Percentiles rank a stretch among this genome's conserved stretches.
Evolutionary conservation across 805 yeast genomes (phyloP).

Genomic region (Wickerhamiella australiensis): DNA sequence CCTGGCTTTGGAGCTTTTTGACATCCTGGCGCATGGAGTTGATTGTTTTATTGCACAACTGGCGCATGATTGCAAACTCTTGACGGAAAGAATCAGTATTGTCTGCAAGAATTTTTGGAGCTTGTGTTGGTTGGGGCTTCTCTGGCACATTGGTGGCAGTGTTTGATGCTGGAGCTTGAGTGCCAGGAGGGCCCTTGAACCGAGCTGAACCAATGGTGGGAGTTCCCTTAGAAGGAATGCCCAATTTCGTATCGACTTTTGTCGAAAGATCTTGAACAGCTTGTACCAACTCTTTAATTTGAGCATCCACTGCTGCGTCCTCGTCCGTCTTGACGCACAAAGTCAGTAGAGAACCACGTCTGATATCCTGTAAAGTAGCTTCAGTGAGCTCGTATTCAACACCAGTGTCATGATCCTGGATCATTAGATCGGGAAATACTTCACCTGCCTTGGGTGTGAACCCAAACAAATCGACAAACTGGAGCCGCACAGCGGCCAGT

Average conservation of each 20-base stretch:
- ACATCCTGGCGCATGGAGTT: conserved; percentile 35
- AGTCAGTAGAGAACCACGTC: conserved; percentile 47
- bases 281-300: conserved; percentile 25
- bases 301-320: conserved; percentile 23
- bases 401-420: conserved; percentile 46
- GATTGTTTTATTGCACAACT: conserved; percentile 39
- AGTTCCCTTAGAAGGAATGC: conserved; percentile 6
- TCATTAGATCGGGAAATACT: conserved; percentile 65
- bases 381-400: conserved; percentile 77
- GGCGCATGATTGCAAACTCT: conserved; percentile 49
- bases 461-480: conserved; percentile 80
- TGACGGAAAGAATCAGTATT: conserved; percentile 32
- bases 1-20: conserved; percentile 33
- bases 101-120: conserved; percentile 1
- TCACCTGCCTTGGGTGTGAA: conserved; percentile 56
- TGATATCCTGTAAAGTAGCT: conserved; percentile 42
- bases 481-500: conserved; percentile 34
- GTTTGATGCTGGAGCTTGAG: neutral
- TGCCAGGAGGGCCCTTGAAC: neutral
- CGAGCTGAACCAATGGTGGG: conserved; percentile 10
- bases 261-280: conserved; percentile 21
- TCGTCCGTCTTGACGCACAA: conserved; percentile 39
- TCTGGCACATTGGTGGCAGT: neutral
- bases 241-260: conserved; percentile 14
- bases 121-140: neutral